Evolutionary conservation across 306 rosid genomes (phyloP), one percentile per base, ranked within the genome.

Genomic region (Ormosia emarginata): DNA sequence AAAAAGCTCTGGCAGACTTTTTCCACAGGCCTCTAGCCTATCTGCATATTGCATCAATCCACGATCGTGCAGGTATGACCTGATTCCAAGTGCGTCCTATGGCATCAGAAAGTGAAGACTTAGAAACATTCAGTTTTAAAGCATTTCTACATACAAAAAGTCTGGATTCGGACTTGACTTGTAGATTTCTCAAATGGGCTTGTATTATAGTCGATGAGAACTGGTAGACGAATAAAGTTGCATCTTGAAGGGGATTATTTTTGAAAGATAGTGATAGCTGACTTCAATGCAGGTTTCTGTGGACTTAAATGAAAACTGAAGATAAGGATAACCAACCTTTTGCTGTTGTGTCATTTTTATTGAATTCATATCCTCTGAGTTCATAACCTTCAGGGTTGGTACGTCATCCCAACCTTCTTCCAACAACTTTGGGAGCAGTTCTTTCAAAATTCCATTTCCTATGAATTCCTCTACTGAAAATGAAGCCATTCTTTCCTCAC

Each of bases 381-480:
- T 85, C 97, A 95, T 95, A 50, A 91, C 75, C 92, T 95, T 95
- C 76, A 95, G 81, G 34, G 98, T 95, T 14, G 99, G 93, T 3
- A 91, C 97, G 50, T 95, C 99, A 82, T 93, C 95, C 99, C 97
- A 95, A 39, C 98, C 98, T 88, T 95, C 93, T 41, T 91, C 95
- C 82, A 94, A 57, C 81, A 94, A 71, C 75, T 80, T 90, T 1
- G 87, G 95, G 68, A 93, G 87, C 76, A 92, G 74, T 15, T 32
- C 94, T 81, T 94, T 92, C 74, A 92, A 87, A 82, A 85, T 68
- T 73, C 98, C 97, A 74, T 86, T 86, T 77, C 98, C 98, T 55
- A 89, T 88, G 82, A 92, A 92, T 43, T 91, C 98, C 63, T 90
- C 98, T 34, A 92, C 75, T n/a, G 90, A 82, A 78, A 92, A 94